These are phyloP conservation scores for Polysphondylium violaceum DNA, from an alignment of 78 protist species.

Conservation along the genomic window DNA sequence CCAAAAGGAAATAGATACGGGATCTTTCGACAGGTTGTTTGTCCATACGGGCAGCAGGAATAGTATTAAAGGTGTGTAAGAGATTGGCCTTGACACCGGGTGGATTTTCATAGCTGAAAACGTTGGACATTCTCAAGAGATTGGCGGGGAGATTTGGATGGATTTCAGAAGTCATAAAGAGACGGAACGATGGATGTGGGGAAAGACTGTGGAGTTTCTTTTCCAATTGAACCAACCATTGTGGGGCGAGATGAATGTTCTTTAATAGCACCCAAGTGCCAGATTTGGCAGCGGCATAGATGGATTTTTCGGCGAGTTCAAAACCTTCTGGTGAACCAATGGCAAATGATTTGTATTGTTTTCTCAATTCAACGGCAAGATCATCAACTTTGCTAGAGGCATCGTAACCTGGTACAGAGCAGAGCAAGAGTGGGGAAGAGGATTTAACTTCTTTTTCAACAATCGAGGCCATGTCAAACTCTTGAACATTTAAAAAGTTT, in stretches of 20 bases:
- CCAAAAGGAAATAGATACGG: conserved; percentile 94
- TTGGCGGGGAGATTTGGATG: conserved; percentile 91
- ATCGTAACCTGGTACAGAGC: conserved; percentile 96
- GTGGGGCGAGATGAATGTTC: conserved; percentile 98
- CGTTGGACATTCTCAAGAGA: conserved; percentile 89
- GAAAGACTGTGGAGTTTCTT: conserved; percentile 91
- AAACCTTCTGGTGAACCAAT: conserved; percentile 98
- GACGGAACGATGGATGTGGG: conserved; percentile 89
- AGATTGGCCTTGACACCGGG: conserved; percentile 94
- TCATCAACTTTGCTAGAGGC: conserved; percentile 84
- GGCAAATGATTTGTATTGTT: conserved; percentile 89
- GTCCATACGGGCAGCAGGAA: conserved; percentile 37
- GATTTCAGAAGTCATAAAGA: conserved; percentile 96
- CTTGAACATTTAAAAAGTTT: conserved; percentile 46
- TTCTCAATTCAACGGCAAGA: conserved; percentile 70
- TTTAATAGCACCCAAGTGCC: conserved; percentile 98
- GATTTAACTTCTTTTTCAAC: conserved; percentile 78
- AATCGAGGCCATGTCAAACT: conserved; percentile 74
- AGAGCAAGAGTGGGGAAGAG: conserved; percentile 88
- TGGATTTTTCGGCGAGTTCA: conserved; percentile 91
- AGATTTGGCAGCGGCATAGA: conserved; percentile 85
- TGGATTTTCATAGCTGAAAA: conserved; percentile 96
- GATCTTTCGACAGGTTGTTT: conserved; percentile 81
- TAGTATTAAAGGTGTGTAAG: conserved; percentile 69
- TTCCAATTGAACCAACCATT: conserved; percentile 94